These are phyloP conservation scores for Plectosphaerella plurivora DNA, from an alignment of 2,329 filamentous ascomycete species.

Conservation along the genomic window DNA sequence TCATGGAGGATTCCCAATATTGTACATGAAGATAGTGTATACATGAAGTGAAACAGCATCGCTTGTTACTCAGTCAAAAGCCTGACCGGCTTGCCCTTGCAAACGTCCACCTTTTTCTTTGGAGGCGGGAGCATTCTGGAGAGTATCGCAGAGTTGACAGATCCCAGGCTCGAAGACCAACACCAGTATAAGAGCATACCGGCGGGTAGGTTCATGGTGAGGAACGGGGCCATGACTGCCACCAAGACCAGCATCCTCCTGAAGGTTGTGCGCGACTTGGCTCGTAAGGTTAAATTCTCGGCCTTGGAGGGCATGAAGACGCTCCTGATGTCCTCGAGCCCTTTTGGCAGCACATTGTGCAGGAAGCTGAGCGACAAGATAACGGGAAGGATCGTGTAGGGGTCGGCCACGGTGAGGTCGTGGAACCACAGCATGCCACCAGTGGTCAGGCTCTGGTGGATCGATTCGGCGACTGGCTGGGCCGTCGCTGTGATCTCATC, in stretches of 20 bases:
- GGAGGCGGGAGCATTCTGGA: slow-evolving; percentile 12
- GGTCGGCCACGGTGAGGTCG: slow-evolving; percentile 48
- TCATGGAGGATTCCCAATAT: slow-evolving; percentile 3
- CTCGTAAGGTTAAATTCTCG: not conserved
- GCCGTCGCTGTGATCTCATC: no score
- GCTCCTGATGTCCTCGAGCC: not conserved
- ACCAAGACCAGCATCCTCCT: slow-evolving; percentile 1
- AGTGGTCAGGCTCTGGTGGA: slow-evolving; percentile 27
- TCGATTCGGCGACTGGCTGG: no score
- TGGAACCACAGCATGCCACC: slow-evolving; percentile 53
- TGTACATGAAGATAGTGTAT: slow-evolving; percentile 9
- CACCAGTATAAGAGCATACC: slow-evolving; percentile 37
- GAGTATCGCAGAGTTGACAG: slow-evolving; percentile 27
- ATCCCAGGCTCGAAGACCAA: slow-evolving; percentile 27
- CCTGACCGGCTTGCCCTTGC: not conserved
- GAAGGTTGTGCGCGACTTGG: slow-evolving; percentile 1
- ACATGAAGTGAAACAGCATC: not conserved
- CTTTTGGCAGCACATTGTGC: not conserved
- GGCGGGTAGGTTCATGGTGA: slow-evolving; percentile 29
- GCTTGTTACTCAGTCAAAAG: not conserved
- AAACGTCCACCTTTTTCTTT: not conserved
- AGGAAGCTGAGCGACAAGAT: not conserved
- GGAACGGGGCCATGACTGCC: slow-evolving; percentile 20
- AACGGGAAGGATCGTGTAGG: slow-evolving; percentile 41
- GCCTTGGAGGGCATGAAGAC: slow-evolving; percentile 1